Evolutionary conservation across 2,329 filamentous ascomycete genomes (phyloP), one percentile per base, ranked within the genome.

Genomic region (Kalmusia sp.): DNA sequence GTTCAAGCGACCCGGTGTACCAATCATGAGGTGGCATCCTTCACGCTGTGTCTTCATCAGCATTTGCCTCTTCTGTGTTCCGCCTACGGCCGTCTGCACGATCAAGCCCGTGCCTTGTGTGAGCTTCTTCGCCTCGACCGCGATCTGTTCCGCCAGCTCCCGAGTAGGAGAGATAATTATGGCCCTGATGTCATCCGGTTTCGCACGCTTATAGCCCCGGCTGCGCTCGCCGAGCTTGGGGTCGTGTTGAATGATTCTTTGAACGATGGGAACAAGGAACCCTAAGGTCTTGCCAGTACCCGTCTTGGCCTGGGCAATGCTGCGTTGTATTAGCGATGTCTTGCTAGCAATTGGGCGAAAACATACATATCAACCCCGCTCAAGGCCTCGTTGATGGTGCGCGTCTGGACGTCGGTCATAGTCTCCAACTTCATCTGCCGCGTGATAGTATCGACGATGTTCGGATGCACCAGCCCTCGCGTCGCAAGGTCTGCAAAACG

Each of bases 231-330:
- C 85, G 28, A 96, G 82, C 0, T 78, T 74, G 1, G 87, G 85
- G 59, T 91, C 85, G 54, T 81, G 77, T 17, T 77, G 73, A 55
- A 96, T 79, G 68, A 96, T 90, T 54, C 87, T 87, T 72, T 97
- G 91, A 47, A 98, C 78, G 6, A 92, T 80, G 45, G 95, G 95
- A 6, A 98, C 77, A 21, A 99, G 82, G 80, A 98, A 99, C 30
- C 91, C 95, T 52, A 98, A 79, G 0, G 95, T 99, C 79, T 99
- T 99, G 71, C 95, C 95, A 3, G 95, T 98, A 71, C 95, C 95
- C 7, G 95, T 99, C 78, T 91, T 96, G 54, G 95, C 95, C 79
- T 98, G 95, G 40, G 93, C 95, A 62, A 98, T 76, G 49, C 72
- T 69, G 66, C 58, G 57, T 37, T 27, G 49, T 52, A 49, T 67